A percentile compares a stretch with the other conserved stretches of the same genome.
These are phyloP conservation scores for Mollisiaceae sp. DNA, from an alignment of 2,329 filamentous ascomycete species.

Conservation along the genomic window DNA sequence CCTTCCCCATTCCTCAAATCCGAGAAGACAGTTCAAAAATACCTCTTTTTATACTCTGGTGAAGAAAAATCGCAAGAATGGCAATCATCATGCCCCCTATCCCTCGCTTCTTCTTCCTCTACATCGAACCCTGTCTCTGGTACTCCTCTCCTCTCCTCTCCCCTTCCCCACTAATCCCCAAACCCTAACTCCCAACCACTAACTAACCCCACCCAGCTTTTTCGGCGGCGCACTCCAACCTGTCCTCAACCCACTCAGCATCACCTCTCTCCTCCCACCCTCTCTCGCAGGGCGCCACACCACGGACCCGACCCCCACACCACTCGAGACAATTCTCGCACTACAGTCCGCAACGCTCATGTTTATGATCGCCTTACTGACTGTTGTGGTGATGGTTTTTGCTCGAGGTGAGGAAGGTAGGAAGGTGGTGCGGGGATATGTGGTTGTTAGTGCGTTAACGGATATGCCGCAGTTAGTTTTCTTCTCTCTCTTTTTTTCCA, in stretches of 20 bases:
- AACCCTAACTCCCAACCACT: no score
- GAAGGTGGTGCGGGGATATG: constrained; percentile 9
- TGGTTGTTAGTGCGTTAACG: constrained; percentile 2
- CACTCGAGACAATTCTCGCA: constrained; percentile 6
- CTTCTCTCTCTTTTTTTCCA: no score
- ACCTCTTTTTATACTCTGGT: background rate
- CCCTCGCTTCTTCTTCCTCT: constrained; percentile 14
- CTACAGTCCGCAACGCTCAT: constrained; percentile 1
- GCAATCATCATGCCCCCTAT: constrained; percentile 13
- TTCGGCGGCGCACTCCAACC: constrained; percentile 12
- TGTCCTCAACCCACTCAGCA: background rate
- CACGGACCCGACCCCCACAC: background rate
- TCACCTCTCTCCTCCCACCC: constrained; percentile 7
- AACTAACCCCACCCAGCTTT: background rate
- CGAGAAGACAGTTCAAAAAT: background rate
- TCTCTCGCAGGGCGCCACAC: background rate
- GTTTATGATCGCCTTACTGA: constrained; percentile 10
- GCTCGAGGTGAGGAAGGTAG: background rate
- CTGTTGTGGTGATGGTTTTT: background rate
- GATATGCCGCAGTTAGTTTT: constrained; percentile 4
- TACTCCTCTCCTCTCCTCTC: background rate
- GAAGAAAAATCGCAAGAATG: background rate
- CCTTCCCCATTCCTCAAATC: background rate
- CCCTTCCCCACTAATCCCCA: background rate
- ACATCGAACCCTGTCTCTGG: constrained; percentile 13